Evolutionary conservation across 2,329 filamentous ascomycete species (phyloP), one percentile per base, ranked within the genome.

Genomic region (Claviceps sp.): DNA sequence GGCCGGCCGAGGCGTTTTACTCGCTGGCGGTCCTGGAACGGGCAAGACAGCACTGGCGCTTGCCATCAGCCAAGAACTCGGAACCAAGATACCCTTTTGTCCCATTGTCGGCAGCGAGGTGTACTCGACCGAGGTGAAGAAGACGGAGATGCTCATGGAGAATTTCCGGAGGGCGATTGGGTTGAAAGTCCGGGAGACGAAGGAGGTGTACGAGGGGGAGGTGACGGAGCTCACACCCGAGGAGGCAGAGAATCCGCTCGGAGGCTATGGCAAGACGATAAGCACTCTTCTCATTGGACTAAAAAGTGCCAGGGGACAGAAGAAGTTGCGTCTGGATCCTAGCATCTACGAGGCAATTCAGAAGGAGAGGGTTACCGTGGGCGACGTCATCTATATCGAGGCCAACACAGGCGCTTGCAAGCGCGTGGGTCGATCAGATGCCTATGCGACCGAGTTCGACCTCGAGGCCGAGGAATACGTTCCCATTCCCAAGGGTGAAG

Each of bases 331-430:
- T 46, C 77, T 98, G 50, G 93, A 98, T 68, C 93, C 93, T 10
- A 95, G 89, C 71, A 97, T 98, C 70, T 98, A 97, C 75, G 93
- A 98, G 72, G 93, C 93, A 3, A 96, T 98, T 62, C 93, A 97
- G 68, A 97, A 97, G 73, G 93, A 98, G 77, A 81, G 90, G 57
- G 93, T 98, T 43, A 87, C 89, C 2, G 84, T 97, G 45, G 93
- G 93, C 66, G 93, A 98, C 68, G 93, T 98, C 62, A 88, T 98
- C 68, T 98, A 98, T 74, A 97, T 98, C 60, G 93, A 98, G 75
- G 91, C 93, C 58, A 98, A 98, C 73, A 98, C 93, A 13, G 93
- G 93, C 57, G 90, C 93, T 47, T 95, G 94, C 73, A 98, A 98
- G 76, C 82, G 93, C 61, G 93, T 98, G 11, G 93, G 93, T 50